Evolutionary conservation across 2,329 filamentous ascomycete species (phyloP), one percentile per base, ranked within the genome.

Genomic region (Juglanconis sp.): DNA sequence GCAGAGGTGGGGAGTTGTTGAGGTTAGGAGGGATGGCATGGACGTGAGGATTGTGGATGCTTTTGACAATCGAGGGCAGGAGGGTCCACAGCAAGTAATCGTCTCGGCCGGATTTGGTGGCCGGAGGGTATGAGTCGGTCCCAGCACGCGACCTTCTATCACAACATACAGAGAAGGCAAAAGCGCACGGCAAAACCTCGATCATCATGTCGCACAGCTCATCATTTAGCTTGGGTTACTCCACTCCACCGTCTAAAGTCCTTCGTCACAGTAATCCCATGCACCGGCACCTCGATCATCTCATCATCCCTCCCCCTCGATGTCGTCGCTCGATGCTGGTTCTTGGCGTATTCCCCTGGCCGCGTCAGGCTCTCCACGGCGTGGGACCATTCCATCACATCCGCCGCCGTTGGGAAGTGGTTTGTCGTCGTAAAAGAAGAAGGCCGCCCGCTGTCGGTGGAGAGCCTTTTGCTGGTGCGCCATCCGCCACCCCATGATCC

Each of bases 1-100:
- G 70, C 79, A 83, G 74, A 74, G 78, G 47, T 87, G 83, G 83
- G 76, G 73, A 0, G 76, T 76, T 3, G 75, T 86, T 7, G 76
- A 78, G 34, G 68, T 82, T 10, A 32, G 56, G 49, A 55, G 53
- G 24, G 65, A 68, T 6, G 63, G 62, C 2, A 69, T 68, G 9
- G 69, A 69, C 3, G 73, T 73, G 6, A 71, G 70, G 58, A 60
- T 84, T 36, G 71, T 76, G 17, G 69, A 77, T 65, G 76, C 73
- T 3, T 76, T 81, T 63, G 59, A 47, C 50, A 31, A n/a, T 48
- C 46, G n/a, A 7, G 48, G 2, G 10, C 46, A 49, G 48, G 40
- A 44, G 36, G 15, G 6, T 15, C 50, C 47, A 8, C 32, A 51
- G 35, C 53, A 60, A 35, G 42, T 61, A 13, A 34, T 46, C 62